Evolutionary conservation across 1,284 basidiomycete species (phyloP).

Genomic region (Cronartium ribicola): DNA sequence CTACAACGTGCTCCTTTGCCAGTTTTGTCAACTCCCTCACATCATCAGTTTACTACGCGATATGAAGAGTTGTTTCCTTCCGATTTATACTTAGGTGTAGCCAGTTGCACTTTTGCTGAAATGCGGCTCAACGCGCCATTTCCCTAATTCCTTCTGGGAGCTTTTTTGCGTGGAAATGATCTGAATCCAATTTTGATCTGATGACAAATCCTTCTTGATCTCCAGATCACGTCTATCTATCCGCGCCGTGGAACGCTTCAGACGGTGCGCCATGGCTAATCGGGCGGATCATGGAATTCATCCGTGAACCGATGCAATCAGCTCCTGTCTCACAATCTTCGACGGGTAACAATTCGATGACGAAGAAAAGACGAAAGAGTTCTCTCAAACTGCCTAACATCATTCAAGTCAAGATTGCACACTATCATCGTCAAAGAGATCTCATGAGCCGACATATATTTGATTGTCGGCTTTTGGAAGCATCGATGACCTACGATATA

Average conservation of each 20-base stretch:
- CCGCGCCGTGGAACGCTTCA: slow-evolving; percentile 34
- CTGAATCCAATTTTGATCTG: not conserved
- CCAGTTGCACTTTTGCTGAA: not conserved
- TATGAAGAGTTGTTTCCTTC: not conserved
- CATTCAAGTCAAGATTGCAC: slow-evolving; percentile 29
- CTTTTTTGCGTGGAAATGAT: not conserved
- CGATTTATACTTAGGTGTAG: not conserved
- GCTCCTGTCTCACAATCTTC: not conserved
- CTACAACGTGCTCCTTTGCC: too few relatives aligned
- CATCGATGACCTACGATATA: slow-evolving; percentile 40
- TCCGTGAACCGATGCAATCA: slow-evolving; percentile 22
- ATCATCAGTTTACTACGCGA: not conserved
- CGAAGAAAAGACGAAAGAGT: slow-evolving; percentile 20
- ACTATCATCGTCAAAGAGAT: slow-evolving; percentile 42
- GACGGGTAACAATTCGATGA: not conserved
- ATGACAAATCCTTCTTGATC: too few relatives aligned
- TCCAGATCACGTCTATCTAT: slow-evolving; percentile 41
- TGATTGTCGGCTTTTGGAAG: slow-evolving; percentile 40
- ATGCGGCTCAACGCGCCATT: not conserved
- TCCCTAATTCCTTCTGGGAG: not conserved
- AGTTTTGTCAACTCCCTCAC: not conserved
- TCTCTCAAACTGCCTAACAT: slow-evolving; percentile 21
- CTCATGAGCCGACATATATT: slow-evolving; percentile 39
- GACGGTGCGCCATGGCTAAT: slow-evolving; percentile 42
- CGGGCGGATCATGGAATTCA: slow-evolving; percentile 42